phyloP scores from a whole-genome alignment of 2,329 filamentous ascomycete genomes.

The Ceratocystis eucalypticola region DNA sequence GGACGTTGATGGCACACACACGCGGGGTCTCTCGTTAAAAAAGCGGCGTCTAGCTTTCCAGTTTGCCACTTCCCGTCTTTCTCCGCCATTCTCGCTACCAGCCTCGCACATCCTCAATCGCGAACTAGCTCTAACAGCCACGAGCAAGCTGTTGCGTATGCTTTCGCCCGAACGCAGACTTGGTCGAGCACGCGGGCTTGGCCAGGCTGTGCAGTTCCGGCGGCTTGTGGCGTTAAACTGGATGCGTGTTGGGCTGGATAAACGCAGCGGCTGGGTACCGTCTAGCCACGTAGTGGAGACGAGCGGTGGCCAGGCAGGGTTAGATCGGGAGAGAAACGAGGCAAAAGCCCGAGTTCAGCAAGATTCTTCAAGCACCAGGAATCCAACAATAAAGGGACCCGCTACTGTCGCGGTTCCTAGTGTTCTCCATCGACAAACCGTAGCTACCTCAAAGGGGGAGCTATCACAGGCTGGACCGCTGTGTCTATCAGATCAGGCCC shows the following conservation, averaged over 20 bases:
- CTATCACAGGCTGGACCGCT: background rate
- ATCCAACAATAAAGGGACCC: background rate
- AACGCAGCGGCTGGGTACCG: background rate
- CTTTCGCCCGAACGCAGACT: slow-evolving; percentile 31
- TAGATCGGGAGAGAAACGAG: background rate
- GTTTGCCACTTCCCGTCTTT: slow-evolving; percentile 57
- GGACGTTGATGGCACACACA: slow-evolving; percentile 47
- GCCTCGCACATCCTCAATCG: slow-evolving; percentile 56
- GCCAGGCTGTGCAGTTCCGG: slow-evolving; percentile 1
- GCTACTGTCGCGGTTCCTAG: background rate
- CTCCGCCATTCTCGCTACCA: slow-evolving; percentile 53
- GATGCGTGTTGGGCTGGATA: slow-evolving; percentile 3
- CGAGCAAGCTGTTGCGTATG: slow-evolving; percentile 36
- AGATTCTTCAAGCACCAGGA: background rate
- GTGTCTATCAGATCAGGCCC: background rate
- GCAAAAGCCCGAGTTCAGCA: background rate
- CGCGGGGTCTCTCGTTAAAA: slow-evolving; percentile 41
- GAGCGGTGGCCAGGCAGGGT: background rate
- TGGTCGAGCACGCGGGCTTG: slow-evolving; percentile 28
- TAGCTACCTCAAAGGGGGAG: background rate
- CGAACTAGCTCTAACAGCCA: slow-evolving; percentile 35
- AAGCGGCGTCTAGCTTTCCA: slow-evolving; percentile 51
- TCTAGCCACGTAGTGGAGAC: background rate
- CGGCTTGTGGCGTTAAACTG: background rate
- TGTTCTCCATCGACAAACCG: background rate